A percentile compares a stretch with the other conserved stretches of the same genome.
These are phyloP conservation scores for Austroboletus sp. DNA, from an alignment of 1,284 basidiomycete species.

Conservation along the genomic window DNA sequence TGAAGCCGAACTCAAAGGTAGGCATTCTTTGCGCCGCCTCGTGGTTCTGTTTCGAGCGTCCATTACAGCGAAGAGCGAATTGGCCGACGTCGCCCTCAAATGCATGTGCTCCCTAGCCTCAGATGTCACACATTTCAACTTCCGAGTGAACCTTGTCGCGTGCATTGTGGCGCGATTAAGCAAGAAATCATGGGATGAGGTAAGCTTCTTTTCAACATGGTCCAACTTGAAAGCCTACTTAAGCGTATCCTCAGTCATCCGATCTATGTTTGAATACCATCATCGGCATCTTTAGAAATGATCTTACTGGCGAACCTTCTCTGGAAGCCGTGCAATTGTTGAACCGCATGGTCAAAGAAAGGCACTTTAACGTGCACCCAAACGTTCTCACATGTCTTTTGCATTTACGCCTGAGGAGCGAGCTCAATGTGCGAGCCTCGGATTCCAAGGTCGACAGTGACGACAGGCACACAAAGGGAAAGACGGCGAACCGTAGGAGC, in stretches of 20 bases:
- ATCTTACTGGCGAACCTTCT: constrained; percentile 73
- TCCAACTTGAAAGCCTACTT: constrained; percentile 8
- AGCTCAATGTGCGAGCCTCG: constrained; percentile 73
- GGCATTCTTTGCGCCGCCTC: constrained; percentile 26
- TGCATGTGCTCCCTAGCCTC: constrained; percentile 83
- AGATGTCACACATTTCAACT: constrained; percentile 94
- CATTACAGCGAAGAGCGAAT: constrained; percentile 58
- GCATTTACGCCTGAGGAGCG: constrained; percentile 81
- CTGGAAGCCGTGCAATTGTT: constrained; percentile 86
- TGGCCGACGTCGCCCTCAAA: constrained; percentile 68
- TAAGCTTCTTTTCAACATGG: constrained; percentile 34
- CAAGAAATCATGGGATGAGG: constrained; percentile 81
- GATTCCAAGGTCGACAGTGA: constrained; percentile 59
- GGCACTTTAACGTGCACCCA: constrained; percentile 83
- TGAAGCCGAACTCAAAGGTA: constrained; percentile 84
- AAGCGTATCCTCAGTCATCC: constrained; percentile 48
- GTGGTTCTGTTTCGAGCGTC: constrained; percentile 19
- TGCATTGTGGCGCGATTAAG: constrained; percentile 81
- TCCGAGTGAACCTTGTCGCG: constrained; percentile 86
- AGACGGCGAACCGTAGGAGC: constrained; percentile 40
- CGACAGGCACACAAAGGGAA: constrained; percentile 37
- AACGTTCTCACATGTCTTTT: constrained; percentile 83
- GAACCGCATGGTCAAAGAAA: constrained; percentile 95
- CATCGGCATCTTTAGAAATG: constrained; percentile 74
- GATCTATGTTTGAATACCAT: constrained; percentile 78